Conservation (phyloP, 2,329 filamentous ascomycete species). For the Huntiella omanensis region DNA sequence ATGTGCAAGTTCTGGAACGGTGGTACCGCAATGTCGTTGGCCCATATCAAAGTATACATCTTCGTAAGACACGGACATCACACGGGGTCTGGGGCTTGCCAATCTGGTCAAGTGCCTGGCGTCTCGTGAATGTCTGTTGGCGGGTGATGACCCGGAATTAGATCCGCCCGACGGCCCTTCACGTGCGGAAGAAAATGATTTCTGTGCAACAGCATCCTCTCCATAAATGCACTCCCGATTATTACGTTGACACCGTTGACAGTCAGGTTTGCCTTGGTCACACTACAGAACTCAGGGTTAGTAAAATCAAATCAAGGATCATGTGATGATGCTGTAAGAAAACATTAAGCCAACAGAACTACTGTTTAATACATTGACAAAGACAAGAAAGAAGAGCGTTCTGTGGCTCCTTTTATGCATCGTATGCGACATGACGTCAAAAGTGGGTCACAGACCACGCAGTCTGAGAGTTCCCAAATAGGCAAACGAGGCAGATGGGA, state of each 20-base stretch:
- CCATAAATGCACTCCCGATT: constrained; percentile 12
- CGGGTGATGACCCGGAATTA: background rate
- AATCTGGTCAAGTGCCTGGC: background rate
- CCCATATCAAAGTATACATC: constrained; percentile 5
- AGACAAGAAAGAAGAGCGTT: background rate
- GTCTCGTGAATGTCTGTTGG: background rate
- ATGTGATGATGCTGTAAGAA: background rate
- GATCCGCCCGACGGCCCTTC: background rate
- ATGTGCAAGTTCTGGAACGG: constrained; percentile 7
- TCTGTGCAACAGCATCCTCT: background rate
- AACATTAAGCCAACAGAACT: background rate
- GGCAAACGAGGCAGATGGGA: constrained; percentile 2
- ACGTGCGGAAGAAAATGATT: background rate
- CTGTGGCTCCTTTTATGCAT: background rate
- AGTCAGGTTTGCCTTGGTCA: constrained; percentile 14
- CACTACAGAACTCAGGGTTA: constrained; percentile 10
- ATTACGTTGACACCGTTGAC: constrained; percentile 13
- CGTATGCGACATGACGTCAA: constrained; percentile 2
- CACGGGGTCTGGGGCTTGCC: background rate
- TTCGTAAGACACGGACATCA: constrained; percentile 7
- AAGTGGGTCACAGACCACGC: background rate
- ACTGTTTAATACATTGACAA: background rate
- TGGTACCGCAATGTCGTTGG: constrained; percentile 5
- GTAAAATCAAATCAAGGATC: background rate
- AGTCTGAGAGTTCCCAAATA: background rate